Conservation (phyloP, 345 rosid genomes). For the Kernera saxatilis region DNA sequence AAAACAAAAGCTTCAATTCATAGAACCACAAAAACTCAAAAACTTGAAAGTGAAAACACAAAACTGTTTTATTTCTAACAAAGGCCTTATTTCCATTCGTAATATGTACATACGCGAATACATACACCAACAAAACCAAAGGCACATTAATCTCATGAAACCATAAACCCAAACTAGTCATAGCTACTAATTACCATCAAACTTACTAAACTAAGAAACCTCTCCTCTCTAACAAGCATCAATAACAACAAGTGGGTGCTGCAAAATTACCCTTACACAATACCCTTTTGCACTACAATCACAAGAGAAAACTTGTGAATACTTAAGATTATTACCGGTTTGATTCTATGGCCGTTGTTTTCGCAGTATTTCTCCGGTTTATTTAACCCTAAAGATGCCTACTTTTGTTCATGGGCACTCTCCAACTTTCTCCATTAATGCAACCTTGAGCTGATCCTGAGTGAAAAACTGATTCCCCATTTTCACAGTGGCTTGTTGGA, state of each 20-base stretch:
- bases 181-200: conserved; percentile 2
- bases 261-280: conserved; percentile 21
- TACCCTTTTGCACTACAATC: conserved; percentile 3
- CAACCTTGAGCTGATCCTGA: conserved; percentile 70
- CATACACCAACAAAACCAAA: conserved; percentile 11
- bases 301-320: not conserved
- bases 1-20: not conserved
- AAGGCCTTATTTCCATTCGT: conserved; percentile 9
- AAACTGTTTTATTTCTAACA: not conserved
- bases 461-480: conserved; percentile 74
- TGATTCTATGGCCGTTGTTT: not conserved
- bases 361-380: not conserved
- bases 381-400: not conserved
- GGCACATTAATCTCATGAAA: not conserved
- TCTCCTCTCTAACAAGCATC: not conserved
- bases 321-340: not conserved
- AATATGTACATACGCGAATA: not conserved
- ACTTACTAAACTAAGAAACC: not conserved
- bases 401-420: conserved; percentile 20
- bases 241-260: not conserved
- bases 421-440: conserved; percentile 58
- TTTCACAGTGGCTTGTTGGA: conserved; percentile 93
- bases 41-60: conserved; percentile 6
- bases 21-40: not conserved
- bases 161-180: not conserved